These are phyloP conservation scores for Yamadazyma diddensiae DNA, from an alignment of 1,139 yeast genomes.

Conservation along the genomic window DNA sequence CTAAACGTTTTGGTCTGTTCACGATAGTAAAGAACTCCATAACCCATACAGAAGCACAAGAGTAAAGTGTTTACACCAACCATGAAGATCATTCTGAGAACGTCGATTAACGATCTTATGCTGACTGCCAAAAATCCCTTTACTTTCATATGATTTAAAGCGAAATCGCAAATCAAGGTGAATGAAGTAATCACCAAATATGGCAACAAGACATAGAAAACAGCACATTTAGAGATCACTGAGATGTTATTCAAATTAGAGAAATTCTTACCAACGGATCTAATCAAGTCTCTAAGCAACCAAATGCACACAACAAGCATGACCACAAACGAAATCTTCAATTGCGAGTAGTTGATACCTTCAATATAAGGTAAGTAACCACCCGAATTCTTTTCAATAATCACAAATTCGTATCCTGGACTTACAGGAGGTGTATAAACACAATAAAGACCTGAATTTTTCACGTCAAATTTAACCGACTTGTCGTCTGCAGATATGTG, in stretches of 20 bases:
- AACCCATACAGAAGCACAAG: constrained; percentile 39
- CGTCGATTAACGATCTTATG: not conserved
- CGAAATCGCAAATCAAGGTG: constrained; percentile 13
- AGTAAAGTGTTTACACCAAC: constrained; percentile 4
- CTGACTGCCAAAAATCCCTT: constrained; percentile 5
- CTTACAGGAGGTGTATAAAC: constrained; percentile 31
- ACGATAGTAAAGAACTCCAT: constrained; percentile 35
- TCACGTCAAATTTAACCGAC: constrained; percentile 16
- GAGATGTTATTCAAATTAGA: constrained; percentile 31
- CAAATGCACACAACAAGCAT: constrained; percentile 19
- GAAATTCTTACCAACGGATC: constrained; percentile 28
- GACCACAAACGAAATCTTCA: constrained; percentile 16
- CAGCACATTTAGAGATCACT: constrained; percentile 30
- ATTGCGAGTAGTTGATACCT: constrained; percentile 20
- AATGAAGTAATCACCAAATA: constrained; percentile 13
- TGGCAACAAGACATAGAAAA: constrained; percentile 31
- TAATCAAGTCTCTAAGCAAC: constrained; percentile 27
- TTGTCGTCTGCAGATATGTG: constrained; percentile 10
- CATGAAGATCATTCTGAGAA: not conserved
- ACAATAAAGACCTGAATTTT: constrained; percentile 32
- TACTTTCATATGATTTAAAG: constrained; percentile 17
- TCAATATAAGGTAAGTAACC: constrained; percentile 26
- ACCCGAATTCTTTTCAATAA: constrained; percentile 22
- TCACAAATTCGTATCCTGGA: constrained; percentile 12
- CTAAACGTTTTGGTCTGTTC: constrained; percentile 26